phyloP scores from a whole-genome alignment of 2,329 filamentous ascomycete species.

The Colletotrichum melonis region DNA sequence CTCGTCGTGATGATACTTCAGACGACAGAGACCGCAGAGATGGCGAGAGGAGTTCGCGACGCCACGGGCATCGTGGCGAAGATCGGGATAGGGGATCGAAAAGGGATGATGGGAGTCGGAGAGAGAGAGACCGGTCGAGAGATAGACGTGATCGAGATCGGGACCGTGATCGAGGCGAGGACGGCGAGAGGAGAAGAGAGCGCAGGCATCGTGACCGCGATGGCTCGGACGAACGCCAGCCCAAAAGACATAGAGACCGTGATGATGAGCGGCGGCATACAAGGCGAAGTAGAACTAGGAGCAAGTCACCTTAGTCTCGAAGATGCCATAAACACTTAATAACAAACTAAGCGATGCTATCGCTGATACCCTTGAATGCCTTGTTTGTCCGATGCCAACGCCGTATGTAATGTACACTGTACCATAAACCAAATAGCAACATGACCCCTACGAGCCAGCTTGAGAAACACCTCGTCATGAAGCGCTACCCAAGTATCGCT shows the following conservation, averaged over 20 bases:
- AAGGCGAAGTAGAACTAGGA: constrained; percentile 35
- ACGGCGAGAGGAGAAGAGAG: constrained; percentile 39
- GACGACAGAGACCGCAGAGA: constrained; percentile 40
- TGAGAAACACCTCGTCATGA: constrained; percentile 36
- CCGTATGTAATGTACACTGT: constrained; percentile 8
- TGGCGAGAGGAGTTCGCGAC: constrained; percentile 39
- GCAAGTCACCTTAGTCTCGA: constrained; percentile 29
- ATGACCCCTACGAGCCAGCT: not conserved
- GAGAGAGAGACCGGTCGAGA: constrained; percentile 38
- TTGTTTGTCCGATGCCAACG: not conserved
- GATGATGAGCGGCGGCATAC: constrained; percentile 33
- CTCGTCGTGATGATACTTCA: constrained; percentile 52
- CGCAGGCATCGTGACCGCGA: constrained; percentile 44
- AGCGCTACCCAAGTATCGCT: constrained; percentile 72
- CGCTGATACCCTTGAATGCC: constrained; percentile 24
- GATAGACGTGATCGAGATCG: constrained; percentile 39
- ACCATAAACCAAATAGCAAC: not conserved
- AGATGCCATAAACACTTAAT: constrained; percentile 9
- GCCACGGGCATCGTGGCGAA: constrained; percentile 41
- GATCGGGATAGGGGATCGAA: constrained; percentile 45
- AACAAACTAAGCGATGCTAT: constrained; percentile 12
- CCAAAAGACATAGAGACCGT: constrained; percentile 36
- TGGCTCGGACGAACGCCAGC: constrained; percentile 41
- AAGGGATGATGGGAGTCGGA: constrained; percentile 41
- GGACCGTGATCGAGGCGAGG: constrained; percentile 39